Conservation (phyloP, 352 stramenopile species). For the Phytophthora constricta region DNA sequence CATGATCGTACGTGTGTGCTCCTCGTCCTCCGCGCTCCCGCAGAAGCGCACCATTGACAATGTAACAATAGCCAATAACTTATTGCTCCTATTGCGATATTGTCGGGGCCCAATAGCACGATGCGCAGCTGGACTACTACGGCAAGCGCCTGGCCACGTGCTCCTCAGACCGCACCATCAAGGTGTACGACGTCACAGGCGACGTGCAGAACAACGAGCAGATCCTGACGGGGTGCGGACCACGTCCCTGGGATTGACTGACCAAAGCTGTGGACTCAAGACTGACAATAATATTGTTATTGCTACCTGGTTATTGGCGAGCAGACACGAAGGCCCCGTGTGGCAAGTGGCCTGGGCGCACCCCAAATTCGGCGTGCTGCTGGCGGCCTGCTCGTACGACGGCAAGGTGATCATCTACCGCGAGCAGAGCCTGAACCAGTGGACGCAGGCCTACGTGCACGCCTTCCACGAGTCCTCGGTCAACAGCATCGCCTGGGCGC, state of each 20-base stretch:
- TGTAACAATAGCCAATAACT: no score
- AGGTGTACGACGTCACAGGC: constrained; percentile 96
- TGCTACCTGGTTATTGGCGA: neutral
- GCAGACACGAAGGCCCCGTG: constrained; percentile 96
- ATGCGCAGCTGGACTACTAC: constrained; percentile 99
- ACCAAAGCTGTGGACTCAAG: constrained; percentile 1
- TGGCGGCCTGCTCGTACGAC: constrained; percentile 98
- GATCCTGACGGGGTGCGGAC: constrained; percentile 76
- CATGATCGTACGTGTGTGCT: constrained; percentile 86
- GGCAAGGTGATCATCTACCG: constrained; percentile 97
- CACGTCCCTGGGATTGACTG: neutral
- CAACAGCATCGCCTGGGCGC: constrained; percentile 96
- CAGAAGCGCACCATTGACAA: no score
- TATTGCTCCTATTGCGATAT: no score
- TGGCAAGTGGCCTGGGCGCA: constrained; percentile 99
- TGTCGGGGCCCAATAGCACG: constrained; percentile 87
- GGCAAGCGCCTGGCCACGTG: constrained; percentile 98
- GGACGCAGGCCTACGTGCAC: constrained; percentile 93
- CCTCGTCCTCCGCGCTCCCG: neutral
- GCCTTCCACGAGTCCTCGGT: constrained; percentile 90
- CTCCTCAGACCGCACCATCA: constrained; percentile 97
- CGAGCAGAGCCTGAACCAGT: constrained; percentile 94
- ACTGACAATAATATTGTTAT: constrained; percentile 5
- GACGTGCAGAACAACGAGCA: constrained; percentile 92
- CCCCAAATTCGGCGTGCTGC: constrained; percentile 96